Conservation (phyloP, 1,139 yeast genomes). For the Yamadazyma dendronema region DNA sequence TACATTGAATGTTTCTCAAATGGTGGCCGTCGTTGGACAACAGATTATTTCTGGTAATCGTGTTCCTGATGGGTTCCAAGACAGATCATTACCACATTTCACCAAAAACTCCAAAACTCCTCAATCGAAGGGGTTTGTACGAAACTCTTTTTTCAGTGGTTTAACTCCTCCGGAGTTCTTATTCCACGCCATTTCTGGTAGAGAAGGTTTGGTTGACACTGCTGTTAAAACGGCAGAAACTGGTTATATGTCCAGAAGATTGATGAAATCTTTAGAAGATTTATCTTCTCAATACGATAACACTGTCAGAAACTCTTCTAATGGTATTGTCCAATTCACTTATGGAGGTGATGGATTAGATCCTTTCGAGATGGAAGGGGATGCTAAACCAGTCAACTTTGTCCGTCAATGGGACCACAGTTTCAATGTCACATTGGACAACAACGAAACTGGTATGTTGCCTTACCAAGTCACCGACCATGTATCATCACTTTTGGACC, state of each 20-base stretch:
- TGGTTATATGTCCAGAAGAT: slow-evolving; percentile 98
- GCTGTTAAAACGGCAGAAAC: slow-evolving; percentile 99
- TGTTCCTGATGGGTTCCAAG: slow-evolving; percentile 99
- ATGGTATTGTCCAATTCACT: slow-evolving; percentile 95
- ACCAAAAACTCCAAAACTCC: slow-evolving; percentile 95
- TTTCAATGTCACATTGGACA: slow-evolving; percentile 63
- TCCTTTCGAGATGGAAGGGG: slow-evolving; percentile 99
- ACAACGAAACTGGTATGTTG: slow-evolving; percentile 53
- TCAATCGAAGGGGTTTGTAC: slow-evolving; percentile 95
- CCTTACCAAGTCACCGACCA: slow-evolving; percentile 69
- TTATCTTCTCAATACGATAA: slow-evolving; percentile 89
- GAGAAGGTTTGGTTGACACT: slow-evolving; percentile 99
- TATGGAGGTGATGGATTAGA: slow-evolving; percentile 99
- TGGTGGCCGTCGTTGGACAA: slow-evolving; percentile 99
- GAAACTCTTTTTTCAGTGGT: slow-evolving; percentile 94
- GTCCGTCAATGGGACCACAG: slow-evolving; percentile 95
- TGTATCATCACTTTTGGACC: slow-evolving; percentile 55
- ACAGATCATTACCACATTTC: slow-evolving; percentile 96
- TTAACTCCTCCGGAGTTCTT: slow-evolving; percentile 94
- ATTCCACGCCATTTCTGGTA: slow-evolving; percentile 98
- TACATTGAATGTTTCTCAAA: slow-evolving; percentile 94
- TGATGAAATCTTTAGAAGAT: slow-evolving; percentile 98
- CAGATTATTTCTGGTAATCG: slow-evolving; percentile 98
- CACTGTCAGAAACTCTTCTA: slow-evolving; percentile 92
- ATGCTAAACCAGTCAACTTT: slow-evolving; percentile 94